These are phyloP conservation scores for Symbiodinium natans DNA, from an alignment of 73 alveolate genomes.

Conservation along the genomic window DNA sequence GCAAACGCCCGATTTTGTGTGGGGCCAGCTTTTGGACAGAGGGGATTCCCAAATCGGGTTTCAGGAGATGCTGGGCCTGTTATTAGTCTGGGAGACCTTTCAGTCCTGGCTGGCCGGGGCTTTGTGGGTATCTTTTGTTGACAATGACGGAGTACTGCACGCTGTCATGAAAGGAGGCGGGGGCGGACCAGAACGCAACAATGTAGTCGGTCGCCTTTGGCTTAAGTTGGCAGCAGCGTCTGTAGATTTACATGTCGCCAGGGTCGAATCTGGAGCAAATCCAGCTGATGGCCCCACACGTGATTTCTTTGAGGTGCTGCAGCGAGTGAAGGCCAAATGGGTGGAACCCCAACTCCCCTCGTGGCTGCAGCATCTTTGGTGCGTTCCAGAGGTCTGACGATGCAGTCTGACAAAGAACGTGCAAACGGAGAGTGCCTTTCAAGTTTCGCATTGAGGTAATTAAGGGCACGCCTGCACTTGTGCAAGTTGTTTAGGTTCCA, in stretches of 20 bases:
- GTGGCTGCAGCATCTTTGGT: constrained; percentile 1
- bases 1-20: not conserved
- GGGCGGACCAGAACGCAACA: not conserved
- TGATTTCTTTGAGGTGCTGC: not conserved
- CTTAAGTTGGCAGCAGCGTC: not conserved
- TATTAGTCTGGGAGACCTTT: not conserved
- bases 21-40: not conserved
- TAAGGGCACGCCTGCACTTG: no score
- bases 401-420: no score
- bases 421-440: not conserved
- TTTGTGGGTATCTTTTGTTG: not conserved
- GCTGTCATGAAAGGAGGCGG: constrained; percentile 22
- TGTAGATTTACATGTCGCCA: not conserved
- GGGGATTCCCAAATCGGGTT: not conserved
- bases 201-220: not conserved
- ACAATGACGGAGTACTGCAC: constrained; percentile 14
- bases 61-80: not conserved
- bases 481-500: no score
- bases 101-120: not conserved
- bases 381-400: not conserved
- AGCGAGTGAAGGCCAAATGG: constrained; percentile 10
- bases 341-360: not conserved
- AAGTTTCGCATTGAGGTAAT: no score
- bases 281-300: constrained; percentile 22
- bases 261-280: not conserved